Base-by-base conservation (phyloP, 805 yeast genomes). In the Cyberlindnera euphorbiiphila region DNA sequence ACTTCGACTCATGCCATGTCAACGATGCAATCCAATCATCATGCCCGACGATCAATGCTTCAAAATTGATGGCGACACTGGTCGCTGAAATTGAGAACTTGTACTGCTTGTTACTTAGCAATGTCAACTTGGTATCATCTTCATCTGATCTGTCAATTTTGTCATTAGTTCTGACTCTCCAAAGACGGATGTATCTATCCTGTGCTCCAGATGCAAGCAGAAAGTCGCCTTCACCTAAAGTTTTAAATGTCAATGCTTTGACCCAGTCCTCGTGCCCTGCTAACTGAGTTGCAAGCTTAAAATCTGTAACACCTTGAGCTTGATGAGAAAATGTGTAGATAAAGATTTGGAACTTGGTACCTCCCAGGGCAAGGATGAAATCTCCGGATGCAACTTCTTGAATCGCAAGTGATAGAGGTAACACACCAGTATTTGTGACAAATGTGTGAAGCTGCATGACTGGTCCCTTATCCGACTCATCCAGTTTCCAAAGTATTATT, bases 261-360 rank as follows among this genome's bases (percentile, higher is more conserved):
- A 93, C 75, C 99, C 99, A 93, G 60, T 89, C 96, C 61, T 93
- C 98, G 58, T 93, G 98, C 5, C 99, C 98, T 19, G 78, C 71
- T 23, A 93, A 61, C 8, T 64, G 64, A 1, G 88, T 83, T 21
- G 69, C 65, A 36, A 63, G 65, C 8, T 50, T 36, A 28, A 70
- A 62, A 10, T 47, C 39, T 3, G 34, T 28, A 11, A 61, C 24
- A 4, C 7, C 15, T 4, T 39, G 32, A 1, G 46, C 39, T 0
- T 17, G 34, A 1, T 57, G 33, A 9, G 46, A 51, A 43, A 78
- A 72, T 0, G 80, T 59, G 49, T 75, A 77, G 5, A 85, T 67
- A 41, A 69, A 76, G 5, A 89, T 53, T 22, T 61, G 55, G 20
- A 61, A 57, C 37, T 69, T 70, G 1, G 94, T 80, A 13, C 94